Conservation (phyloP, 192 early-diverging fungal genomes). For the Coemansia sp. region DNA sequence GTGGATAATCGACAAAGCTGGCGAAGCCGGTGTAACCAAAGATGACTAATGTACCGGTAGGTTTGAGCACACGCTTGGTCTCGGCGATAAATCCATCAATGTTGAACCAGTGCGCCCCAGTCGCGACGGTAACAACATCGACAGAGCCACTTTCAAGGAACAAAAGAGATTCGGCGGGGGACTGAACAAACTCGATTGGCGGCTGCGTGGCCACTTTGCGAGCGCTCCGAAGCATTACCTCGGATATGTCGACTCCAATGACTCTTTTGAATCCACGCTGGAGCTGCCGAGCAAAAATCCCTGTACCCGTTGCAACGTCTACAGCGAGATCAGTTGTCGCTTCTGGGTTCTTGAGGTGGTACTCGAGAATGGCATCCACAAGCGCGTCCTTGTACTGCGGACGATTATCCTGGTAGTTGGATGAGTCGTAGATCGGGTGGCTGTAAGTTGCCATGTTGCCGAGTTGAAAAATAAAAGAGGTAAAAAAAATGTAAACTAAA, state of each 20-base stretch:
- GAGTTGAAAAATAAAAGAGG: background rate
- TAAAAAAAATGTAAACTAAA: background rate
- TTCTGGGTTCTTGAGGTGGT: conserved; percentile 32
- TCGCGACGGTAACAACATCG: conserved; percentile 49
- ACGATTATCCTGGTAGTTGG: conserved; percentile 37
- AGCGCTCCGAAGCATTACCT: conserved; percentile 42
- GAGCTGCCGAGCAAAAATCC: conserved; percentile 48
- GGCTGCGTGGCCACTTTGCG: conserved; percentile 11
- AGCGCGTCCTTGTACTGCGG: conserved; percentile 40
- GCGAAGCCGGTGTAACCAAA: conserved; percentile 46
- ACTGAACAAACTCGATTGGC: conserved; percentile 30
- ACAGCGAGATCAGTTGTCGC: conserved; percentile 39
- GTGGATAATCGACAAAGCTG: conserved; percentile 45
- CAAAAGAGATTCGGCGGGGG: conserved; percentile 30
- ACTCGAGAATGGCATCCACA: conserved; percentile 28
- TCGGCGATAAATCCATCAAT: conserved; percentile 31
- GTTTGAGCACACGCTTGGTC: conserved; percentile 47
- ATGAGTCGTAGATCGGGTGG: conserved; percentile 22
- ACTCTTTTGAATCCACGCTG: conserved; percentile 29
- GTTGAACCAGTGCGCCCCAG: conserved; percentile 51
- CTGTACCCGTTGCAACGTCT: conserved; percentile 56
- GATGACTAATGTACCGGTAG: conserved; percentile 44
- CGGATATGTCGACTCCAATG: conserved; percentile 47
- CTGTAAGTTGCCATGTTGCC: conserved; percentile 38
- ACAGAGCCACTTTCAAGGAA: conserved; percentile 27